Evolutionary conservation across 2,329 filamentous ascomycete genomes (phyloP).

Genomic region (Diaporthe velutina): DNA sequence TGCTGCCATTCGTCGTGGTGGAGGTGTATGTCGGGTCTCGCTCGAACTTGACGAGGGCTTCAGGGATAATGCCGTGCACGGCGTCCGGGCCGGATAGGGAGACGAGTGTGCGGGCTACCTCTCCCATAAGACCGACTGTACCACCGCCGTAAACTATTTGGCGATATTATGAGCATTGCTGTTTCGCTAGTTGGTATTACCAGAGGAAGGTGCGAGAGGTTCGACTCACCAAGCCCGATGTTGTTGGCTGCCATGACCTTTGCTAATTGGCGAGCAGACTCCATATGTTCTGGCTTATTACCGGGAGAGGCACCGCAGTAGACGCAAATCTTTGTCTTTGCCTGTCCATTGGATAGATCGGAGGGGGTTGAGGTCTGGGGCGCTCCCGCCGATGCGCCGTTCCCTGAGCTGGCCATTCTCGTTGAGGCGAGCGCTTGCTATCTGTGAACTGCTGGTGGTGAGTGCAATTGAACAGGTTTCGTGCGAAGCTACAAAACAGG

Average conservation of each 20-base stretch:
- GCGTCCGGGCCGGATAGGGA: constrained; percentile 82
- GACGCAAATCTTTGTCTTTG: constrained; percentile 82
- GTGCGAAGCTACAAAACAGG: not conserved
- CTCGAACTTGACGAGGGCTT: constrained; percentile 85
- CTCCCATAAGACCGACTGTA: constrained; percentile 95
- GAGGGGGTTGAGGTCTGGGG: constrained; percentile 48
- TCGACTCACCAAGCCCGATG: constrained; percentile 76
- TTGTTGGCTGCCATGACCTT: constrained; percentile 79
- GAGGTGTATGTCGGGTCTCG: constrained; percentile 69
- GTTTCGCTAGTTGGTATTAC: not conserved
- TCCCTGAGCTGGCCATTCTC: constrained; percentile 53
- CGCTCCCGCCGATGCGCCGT: constrained; percentile 54
- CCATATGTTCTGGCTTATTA: constrained; percentile 79
- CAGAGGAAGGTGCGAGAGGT: constrained; percentile 23
- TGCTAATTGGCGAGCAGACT: constrained; percentile 82
- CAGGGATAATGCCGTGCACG: constrained; percentile 95
- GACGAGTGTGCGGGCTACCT: constrained; percentile 88
- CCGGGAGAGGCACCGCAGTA: constrained; percentile 91
- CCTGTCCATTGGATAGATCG: constrained; percentile 44
- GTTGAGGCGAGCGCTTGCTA: not conserved
- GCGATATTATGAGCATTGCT: constrained; percentile 12
- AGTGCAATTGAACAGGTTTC: not conserved
- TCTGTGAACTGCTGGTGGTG: not conserved
- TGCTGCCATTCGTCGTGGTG: constrained; percentile 56
- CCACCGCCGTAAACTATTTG: constrained; percentile 88